These are phyloP conservation scores for Globisporangium megalacanthum DNA, from an alignment of 352 stramenopile genomes.

Conservation along the genomic window DNA sequence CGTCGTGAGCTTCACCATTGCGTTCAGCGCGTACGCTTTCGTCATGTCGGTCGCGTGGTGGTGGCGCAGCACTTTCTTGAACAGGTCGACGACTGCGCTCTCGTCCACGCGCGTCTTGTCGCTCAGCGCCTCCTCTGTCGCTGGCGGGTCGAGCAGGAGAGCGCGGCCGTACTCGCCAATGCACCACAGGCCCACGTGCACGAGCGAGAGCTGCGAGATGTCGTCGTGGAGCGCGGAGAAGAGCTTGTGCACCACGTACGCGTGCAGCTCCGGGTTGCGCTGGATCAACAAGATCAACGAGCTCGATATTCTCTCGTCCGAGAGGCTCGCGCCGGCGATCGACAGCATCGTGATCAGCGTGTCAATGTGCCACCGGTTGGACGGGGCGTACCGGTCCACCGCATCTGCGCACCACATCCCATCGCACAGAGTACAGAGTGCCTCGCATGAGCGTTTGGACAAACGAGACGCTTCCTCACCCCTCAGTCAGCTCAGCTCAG, in stretches of 20 bases:
- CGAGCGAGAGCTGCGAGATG: conserved; percentile 91
- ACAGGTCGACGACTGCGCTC: conserved; percentile 57
- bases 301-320: conserved; percentile 91
- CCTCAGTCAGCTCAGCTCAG: not conserved
- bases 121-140: conserved; percentile 53
- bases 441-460: not conserved
- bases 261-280: conserved; percentile 83
- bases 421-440: not conserved
- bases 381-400: conserved; percentile 78
- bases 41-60: conserved; percentile 81
- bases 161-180: conserved; percentile 96
- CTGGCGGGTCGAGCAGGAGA: conserved; percentile 66
- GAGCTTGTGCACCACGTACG: conserved; percentile 97
- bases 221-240: conserved; percentile 95
- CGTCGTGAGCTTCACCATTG: conserved; percentile 95
- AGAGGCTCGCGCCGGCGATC: conserved; percentile 93
- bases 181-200: conserved; percentile 98
- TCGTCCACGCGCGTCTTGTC: conserved; percentile 71
- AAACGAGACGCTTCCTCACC: conserved; percentile 2
- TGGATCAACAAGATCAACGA: conserved; percentile 96
- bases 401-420: conserved; percentile 38
- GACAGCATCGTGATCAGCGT: conserved; percentile 98
- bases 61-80: conserved; percentile 76
- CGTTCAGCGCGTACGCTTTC: conserved; percentile 80
- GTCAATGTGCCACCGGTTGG: conserved; percentile 92